Evolutionary conservation across 495 filamentous ascomycete species (phyloP), one percentile per base, ranked within the genome.

Genomic region (Mycothermus thermophilus): DNA sequence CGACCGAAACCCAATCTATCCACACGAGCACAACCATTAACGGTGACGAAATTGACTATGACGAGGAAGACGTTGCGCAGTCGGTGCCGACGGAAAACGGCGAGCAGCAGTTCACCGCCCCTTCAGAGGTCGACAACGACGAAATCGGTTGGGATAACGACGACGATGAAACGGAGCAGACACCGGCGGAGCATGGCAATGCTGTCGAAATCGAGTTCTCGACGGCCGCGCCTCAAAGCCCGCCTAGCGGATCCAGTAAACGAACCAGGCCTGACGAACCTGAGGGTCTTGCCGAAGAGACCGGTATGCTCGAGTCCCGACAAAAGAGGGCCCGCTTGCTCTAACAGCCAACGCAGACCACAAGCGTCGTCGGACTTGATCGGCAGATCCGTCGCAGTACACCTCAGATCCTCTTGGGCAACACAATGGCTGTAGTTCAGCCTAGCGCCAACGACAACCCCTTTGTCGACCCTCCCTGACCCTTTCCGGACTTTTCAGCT

Each of bases 301-400:
- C 55, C 47, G 63, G 63, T 67, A 64, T 44, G 59, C 29, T 17
- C 0, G 20, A 1, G 4, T 34, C 0, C n/a, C 3, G 26, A 25
- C n/a, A 9, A n/a, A 27, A 35, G 11, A 10, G 24, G 22, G 11
- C 10, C 16, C 35, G 24, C 34, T 1, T 25, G 13, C 32, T 30
- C 59, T 63, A 38, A 66, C 27, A 32, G 4, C 2, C 11, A 12
- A 11, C 5, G 15, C 43, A 68, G 64, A 61, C 40, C 34, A 58
- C 63, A 68, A 68, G 62, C 64, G 64, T 55, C 64, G 55, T 59
- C 64, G 64, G 37, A 59, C 60, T 43, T 65, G 45, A 66, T 42
- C 27, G 41, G 23, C 30, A 15, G 41, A 32, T 25, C 44, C 42
- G 4, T 5, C 24, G 26, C 41, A 34, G 32, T 28, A 13, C 21